Base-by-base conservation (phyloP, 805 yeast species). In the Candida dajiaensis region DNA sequence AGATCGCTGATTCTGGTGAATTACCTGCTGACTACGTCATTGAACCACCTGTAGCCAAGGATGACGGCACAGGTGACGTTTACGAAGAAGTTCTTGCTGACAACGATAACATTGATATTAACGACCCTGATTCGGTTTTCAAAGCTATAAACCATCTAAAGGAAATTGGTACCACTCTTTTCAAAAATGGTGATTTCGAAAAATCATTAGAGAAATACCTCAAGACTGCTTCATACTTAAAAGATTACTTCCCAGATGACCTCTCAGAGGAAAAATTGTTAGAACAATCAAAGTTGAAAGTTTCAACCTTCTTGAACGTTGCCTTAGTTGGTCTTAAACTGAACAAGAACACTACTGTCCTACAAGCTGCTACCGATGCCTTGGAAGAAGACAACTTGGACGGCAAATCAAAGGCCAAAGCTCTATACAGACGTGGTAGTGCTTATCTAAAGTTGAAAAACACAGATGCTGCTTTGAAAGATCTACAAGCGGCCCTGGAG, bases 1-100 rank as follows among this genome's bases (percentile, higher is more conserved):
- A 77, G 28, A 84, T 94, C 52, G 75, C 74, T 3, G 86, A 83
- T 55, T 85, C 90, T 72, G 97, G 97, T 26, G 82, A 77, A 56
- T 68, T 89, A 43, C 80, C 86, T 11, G 72, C 68, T 7, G 88
- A 81, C 50, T 81, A 76, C 47, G 66, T 58, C 6, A 70, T 72
- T 18, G 70, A 69, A 44, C 74, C 77, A 3, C 65, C 70, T 22
- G 61, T 65, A 15, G 71, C 72, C 3, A 63, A 72, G 16, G 83
- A 78, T 47, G 97, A 89, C 60, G 90, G 87, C 19, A 84, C 87
- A 20, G 97, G 96, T 41, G 97, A 90, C 64, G 67, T 73, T 31
- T 89, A 81, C 64, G 96, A 87, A 56, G 90, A 82, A 40, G 71
- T 73, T 21, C 71, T 90, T 45, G 84, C 77, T 28, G 96, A 86